A percentile compares a stretch with the other conserved stretches of the same genome.
Conservation (phyloP, 2,329 filamentous ascomycete genomes). For the Onygenales sp. region DNA sequence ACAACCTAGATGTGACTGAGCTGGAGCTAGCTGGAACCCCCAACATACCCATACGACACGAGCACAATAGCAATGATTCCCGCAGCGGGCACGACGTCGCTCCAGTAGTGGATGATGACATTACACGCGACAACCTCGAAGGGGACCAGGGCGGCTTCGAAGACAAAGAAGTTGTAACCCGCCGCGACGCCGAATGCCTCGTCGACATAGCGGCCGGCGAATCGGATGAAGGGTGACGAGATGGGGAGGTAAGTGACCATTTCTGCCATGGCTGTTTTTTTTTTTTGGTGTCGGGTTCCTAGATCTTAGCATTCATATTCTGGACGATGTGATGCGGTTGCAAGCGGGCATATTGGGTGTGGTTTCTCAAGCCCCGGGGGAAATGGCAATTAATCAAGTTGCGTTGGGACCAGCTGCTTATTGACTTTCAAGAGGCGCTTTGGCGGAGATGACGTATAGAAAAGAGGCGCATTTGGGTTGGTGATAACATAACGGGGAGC, state of each 20-base stretch:
- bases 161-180: constrained; percentile 44
- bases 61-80: constrained; percentile 39
- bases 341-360: constrained; percentile 3
- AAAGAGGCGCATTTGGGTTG: background rate
- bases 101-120: constrained; percentile 44
- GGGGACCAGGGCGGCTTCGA: constrained; percentile 41
- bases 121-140: constrained; percentile 45
- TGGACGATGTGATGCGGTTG: constrained; percentile 6
- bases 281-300: constrained; percentile 3
- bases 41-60: constrained; percentile 32
- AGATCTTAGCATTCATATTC: constrained; percentile 13
- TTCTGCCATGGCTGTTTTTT: constrained; percentile 33
- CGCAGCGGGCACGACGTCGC: constrained; percentile 34
- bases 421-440: background rate
- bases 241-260: constrained; percentile 43
- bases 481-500: too few relatives aligned
- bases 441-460: background rate
- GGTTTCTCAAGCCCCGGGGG: too few relatives aligned
- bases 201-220: constrained; percentile 40
- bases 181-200: constrained; percentile 39
- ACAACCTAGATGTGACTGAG: background rate
- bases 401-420: background rate
- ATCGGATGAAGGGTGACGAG: constrained; percentile 37
- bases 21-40: background rate
- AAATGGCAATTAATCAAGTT: background rate